Base-by-base conservation (phyloP, 1,284 basidiomycete genomes). In the Leccinum subrobustum region DNA sequence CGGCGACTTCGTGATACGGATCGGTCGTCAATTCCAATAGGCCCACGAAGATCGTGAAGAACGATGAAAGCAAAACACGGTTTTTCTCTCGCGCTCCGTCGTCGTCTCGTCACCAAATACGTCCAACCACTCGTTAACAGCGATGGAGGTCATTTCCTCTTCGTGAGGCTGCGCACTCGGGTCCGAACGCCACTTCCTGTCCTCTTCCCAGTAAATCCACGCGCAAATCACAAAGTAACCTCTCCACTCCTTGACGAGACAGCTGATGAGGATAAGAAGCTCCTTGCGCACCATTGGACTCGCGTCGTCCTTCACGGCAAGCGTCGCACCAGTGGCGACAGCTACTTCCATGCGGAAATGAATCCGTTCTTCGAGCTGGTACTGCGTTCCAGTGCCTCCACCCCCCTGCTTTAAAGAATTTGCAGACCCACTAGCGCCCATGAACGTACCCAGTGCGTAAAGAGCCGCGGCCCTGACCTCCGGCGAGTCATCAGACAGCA, bases 171-270 rank as follows among this genome's bases (percentile, higher is more conserved):
- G 73, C 7, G 69, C 60, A 44, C 71, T 72, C 42, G 75, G 39
- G 14, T 72, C 73, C 6, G 56, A 66, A 60, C 79, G 77, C 82
- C 86, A 83, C 68, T 83, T 79, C 63, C 86, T 78, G 65, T 92
- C 88, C 73, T 95, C 92, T 72, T 96, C 92, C 88, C 93, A 94
- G 77, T 96, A 95, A 27, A 94, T 78, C 94, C 96, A 98, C 0
- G 96, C 95, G 59, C 96, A 96, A 35, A 96, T 87, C 53, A 96
- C 92, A 68, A 98, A 95, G 79, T 95, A 95, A 9, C 96, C 96
- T 62, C 94, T 81, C 92, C 96, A 98, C 75, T 98, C 95, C 72
- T 94, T 92, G 14, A 96, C 95, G 23, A 99, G 80, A 67, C 94
- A 94, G 67, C 93, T 96, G 56, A 98, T 88, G 47, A 98, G 83